A percentile compares a stretch with the other conserved stretches of the same genome.
These are phyloP conservation scores for Phytopythium vexans DNA, from an alignment of 352 stramenopile species.

Conservation along the genomic window DNA sequence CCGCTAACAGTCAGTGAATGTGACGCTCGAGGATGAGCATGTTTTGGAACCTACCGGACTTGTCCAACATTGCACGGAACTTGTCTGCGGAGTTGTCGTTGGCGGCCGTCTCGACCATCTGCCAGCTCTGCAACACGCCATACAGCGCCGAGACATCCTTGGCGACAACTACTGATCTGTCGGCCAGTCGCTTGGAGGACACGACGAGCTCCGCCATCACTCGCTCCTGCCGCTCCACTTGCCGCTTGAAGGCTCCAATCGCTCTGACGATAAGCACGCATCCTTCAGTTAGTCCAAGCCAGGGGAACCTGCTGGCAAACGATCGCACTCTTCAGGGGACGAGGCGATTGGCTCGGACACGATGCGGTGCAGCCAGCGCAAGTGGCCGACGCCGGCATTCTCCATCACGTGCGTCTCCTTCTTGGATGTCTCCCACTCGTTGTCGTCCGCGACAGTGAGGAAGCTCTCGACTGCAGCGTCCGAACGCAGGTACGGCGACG, in stretches of 20 bases:
- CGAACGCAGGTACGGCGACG: constrained; percentile 55
- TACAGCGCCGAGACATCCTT: constrained; percentile 53
- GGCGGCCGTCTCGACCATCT: constrained; percentile 29
- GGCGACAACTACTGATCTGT: constrained; percentile 46
- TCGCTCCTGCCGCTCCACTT: constrained; percentile 59
- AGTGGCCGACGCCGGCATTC: constrained; percentile 52
- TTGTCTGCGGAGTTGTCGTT: constrained; percentile 1
- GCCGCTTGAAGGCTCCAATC: constrained; percentile 45
- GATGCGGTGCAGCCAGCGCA: constrained; percentile 69
- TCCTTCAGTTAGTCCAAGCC: constrained; percentile 1
- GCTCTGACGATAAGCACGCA: constrained; percentile 20
- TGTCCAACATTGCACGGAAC: constrained; percentile 22
- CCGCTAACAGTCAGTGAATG: no score
- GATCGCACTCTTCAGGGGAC: constrained; percentile 36
- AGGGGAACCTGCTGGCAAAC: background rate
- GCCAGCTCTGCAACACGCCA: constrained; percentile 57
- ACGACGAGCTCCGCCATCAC: constrained; percentile 39
- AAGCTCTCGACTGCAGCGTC: constrained; percentile 54
- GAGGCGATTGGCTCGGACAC: constrained; percentile 21
- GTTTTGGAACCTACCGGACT: no score
- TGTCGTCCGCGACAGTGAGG: constrained; percentile 38
- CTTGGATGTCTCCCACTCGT: constrained; percentile 55
- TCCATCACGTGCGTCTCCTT: constrained; percentile 54
- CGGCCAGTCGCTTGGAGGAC: constrained; percentile 58
- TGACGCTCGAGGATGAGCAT: no score